Percentiles rank a stretch among this genome's conserved stretches.
phyloP scores from a whole-genome alignment of 805 yeast species.

The Lachancea thermotolerans region DNA sequence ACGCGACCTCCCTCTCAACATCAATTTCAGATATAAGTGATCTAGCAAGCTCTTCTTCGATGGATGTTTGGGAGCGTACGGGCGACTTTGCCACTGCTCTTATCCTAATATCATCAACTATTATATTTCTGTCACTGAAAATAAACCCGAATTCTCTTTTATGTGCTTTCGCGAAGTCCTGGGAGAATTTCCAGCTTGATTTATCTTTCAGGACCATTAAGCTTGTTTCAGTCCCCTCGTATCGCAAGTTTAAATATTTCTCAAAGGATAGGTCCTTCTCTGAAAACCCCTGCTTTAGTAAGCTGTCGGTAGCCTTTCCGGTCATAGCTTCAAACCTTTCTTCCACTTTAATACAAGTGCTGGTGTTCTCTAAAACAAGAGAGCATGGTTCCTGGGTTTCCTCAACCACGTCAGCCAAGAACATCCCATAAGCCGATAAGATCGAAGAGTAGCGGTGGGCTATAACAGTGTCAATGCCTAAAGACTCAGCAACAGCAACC shows the following conservation, averaged over 20 bases:
- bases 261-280: slow-evolving; percentile 45
- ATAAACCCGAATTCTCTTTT: slow-evolving; percentile 68
- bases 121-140: slow-evolving; percentile 47
- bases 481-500: slow-evolving; percentile 60
- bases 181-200: slow-evolving; percentile 31
- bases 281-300: slow-evolving; percentile 48
- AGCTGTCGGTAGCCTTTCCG: slow-evolving; percentile 36
- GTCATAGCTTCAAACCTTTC: slow-evolving; percentile 41
- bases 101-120: slow-evolving; percentile 68
- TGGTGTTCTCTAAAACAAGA: slow-evolving; percentile 30
- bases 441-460: slow-evolving; percentile 80
- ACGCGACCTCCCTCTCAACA: slow-evolving; percentile 24
- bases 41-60: slow-evolving; percentile 37
- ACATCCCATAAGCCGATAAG: slow-evolving; percentile 82
- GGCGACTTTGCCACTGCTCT: slow-evolving; percentile 63
- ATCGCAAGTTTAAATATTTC: slow-evolving; percentile 67
- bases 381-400: slow-evolving; percentile 75
- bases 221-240: slow-evolving; percentile 85
- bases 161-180: slow-evolving; percentile 43
- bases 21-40: slow-evolving; percentile 25
- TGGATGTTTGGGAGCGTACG: slow-evolving; percentile 35
- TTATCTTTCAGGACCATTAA: slow-evolving; percentile 50
- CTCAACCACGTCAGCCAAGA: slow-evolving; percentile 76
- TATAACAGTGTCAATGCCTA: slow-evolving; percentile 62
- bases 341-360: slow-evolving; percentile 33